Base-by-base conservation (phyloP, 768 basidiomycete genomes). In the Calocera cornea region DNA sequence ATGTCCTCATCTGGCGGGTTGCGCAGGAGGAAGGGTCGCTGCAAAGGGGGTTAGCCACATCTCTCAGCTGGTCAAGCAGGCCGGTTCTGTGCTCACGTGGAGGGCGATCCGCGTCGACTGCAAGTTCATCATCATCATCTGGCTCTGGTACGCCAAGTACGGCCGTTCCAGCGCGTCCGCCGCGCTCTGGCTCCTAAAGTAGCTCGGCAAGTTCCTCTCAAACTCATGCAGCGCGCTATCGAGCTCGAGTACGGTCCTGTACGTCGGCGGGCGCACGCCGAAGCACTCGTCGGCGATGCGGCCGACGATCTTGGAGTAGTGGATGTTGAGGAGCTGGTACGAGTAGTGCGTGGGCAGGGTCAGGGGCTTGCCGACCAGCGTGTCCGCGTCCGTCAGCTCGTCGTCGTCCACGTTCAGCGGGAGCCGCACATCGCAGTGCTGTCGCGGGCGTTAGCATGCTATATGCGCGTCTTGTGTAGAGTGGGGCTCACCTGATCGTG, bases 111-210 rank as follows among this genome's bases (percentile, higher is more conserved):
- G 24, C 11, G 54, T 60, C 54, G 54, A 60, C 54, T 60, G 54
- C 24, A 60, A 19, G 54, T 60, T 60, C 54, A 60, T 60, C 54
- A 60, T 60, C 54, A 60, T 60, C 54, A 60, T 60, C 31, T 60
- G 54, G 31, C 54, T 60, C 54, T 60, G 54, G 31, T 60, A 60
- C 14, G 54, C 54, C 5, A 60, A 19, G 31, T 60, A 60, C 54
- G 54, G 54, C 5, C 54, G 24, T 19, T 60, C 54, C 14, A 60
- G 31, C 24, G 54, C 54, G 22, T 60, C 54, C 24, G 24, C 31
- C 54, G 54, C 54, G 54, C 54, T 60, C 54, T 60, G 54, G 54
- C 27, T 60, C 31, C 54, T 27, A 27, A 60, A 60, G 54, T 60
- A 60, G 31, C 31, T 33, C 14, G 54, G 54, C 31, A 60, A 60